Percentiles rank a stretch among this genome's conserved stretches.
These are phyloP conservation scores for Spathaspora sp. DNA, from an alignment of 805 yeast species.

Conservation along the genomic window DNA sequence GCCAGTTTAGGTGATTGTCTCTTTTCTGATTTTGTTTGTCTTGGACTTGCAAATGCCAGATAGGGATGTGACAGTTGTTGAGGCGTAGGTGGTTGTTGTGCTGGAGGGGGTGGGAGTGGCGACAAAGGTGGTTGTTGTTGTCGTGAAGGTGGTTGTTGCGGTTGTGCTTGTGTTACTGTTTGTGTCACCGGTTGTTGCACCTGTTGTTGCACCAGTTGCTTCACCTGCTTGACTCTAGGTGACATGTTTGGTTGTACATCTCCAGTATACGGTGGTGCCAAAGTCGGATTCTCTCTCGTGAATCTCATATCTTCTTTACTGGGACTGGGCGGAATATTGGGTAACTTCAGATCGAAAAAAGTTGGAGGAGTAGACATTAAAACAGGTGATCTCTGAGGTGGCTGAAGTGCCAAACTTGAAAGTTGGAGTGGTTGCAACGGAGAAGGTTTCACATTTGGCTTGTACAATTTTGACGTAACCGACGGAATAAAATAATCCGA, in stretches of 20 bases:
- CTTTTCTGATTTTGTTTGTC: not conserved
- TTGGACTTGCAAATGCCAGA: not conserved
- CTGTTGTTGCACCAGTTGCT: conserved; percentile 8
- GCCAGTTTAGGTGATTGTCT: not conserved
- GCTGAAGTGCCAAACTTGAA: not conserved
- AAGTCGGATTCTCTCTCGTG: not conserved
- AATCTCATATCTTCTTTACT: no score
- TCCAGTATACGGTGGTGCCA: not conserved
- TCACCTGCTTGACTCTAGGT: conserved; percentile 4
- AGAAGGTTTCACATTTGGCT: not conserved
- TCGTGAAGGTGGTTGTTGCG: not conserved
- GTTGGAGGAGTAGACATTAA: conserved; percentile 8
- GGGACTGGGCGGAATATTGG: not conserved
- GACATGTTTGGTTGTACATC: not conserved
- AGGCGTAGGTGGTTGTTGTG: not conserved
- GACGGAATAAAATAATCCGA: conserved; percentile 31
- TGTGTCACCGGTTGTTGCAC: no score
- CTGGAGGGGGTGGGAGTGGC: not conserved
- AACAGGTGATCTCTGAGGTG: not conserved
- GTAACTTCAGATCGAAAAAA: not conserved
- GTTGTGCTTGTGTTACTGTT: no score
- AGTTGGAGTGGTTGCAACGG: not conserved
- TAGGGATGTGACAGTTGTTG: not conserved
- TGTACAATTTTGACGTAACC: not conserved
- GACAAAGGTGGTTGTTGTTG: not conserved